Evolutionary conservation across 75 land plant species (phyloP), one percentile per base, ranked within the genome.

Genomic region (Cupressus sempervirens): DNA sequence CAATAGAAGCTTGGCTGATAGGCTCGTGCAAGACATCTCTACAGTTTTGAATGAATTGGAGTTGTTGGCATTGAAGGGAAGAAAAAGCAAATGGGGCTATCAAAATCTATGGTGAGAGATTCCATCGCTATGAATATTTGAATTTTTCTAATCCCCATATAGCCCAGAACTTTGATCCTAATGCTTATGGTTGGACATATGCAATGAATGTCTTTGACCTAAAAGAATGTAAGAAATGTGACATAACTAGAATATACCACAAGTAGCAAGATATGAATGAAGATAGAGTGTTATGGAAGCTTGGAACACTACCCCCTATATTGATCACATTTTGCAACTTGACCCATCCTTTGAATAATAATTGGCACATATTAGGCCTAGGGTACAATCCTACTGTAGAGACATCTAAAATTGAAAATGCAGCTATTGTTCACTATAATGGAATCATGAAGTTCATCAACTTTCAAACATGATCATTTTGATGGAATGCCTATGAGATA

Each of bases 141-240:
- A 97, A 97, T 84, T 97, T 97, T 83, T 94, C 99, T 10, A 91
- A 97, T 85, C 97, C 99, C 41, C 84, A 83, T n/a, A 97, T 97
- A 41, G 83, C 93, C 7, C 84, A 87, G 70, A 90, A 95, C 85
- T 95, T 97, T 85, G 89, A 89, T 85, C 97, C 97, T 56, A 89
- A 90, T 86, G 99, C 97, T 50, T 97, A 97, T 93, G 99, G 99
- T 26, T 97, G 99, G 99, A 97, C 99, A 16, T 97, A 89, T 87
- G 99, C 97, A 32, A 97, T 97, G 99, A 97, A 97, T 73, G 84
- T 97, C 35, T 95, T 97, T 86, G 99, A 97, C 84, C 81, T 97
- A 90, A 92, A 86, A 84, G 93, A 97, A 81, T 97, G 99, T 97
- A 95, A 88, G 90, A 91, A 88, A 85, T 88, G 89, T 29, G 92